Evolutionary conservation across 495 filamentous ascomycete species (phyloP), one percentile per base, ranked within the genome.

Genomic region (Aspergillus hancockii): DNA sequence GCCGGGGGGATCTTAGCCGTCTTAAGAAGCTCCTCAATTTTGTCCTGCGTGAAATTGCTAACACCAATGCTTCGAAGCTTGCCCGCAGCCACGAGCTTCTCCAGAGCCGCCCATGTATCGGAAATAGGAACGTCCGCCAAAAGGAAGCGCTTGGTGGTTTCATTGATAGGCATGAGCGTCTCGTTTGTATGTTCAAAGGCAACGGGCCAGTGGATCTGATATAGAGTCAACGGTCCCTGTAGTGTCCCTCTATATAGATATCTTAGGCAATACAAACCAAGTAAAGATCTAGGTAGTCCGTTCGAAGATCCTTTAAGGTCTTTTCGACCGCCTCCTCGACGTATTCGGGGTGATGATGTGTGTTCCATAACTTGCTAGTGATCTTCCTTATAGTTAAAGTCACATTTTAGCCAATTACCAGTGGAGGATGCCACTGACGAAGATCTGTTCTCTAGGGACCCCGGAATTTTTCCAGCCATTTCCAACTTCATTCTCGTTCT

Each of bases 31-130:
- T 84, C 78, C 63, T 90, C 80, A 36, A 92, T 76, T 61, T 92
- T 80, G 40, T 79, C 68, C 9, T 80, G 71, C 2, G 88, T 76
- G 72, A 85, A 93, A 66, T 95, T 96, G 62, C 86, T 90, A 18
- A 95, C 88, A 16, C 92, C 92, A 63, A 96, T 92, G 41, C 84
- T 87, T 54, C 83, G 83, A 18, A 88, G 84, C 57, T 87, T 84
- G 41, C 91, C 91, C 6, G 81, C 75, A 14, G 74, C 73, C 60
- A 88, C 81, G 60, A 93, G 76, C 36, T 80, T 80, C 71, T 95
- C 90, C 75, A 94, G 79, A 45, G 80, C 84, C 47, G 79, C 79
- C 91, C 91, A 96, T 30, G 86, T 83, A 19, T 76, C 65, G 63
- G 69, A 51, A 25, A 74, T 52, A 36, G 71, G 67, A 19, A 72